A percentile compares a stretch with the other conserved stretches of the same genome.
These are phyloP conservation scores for Amphibolis antarctica DNA, from an alignment of 106 monocot species.

Conservation along the genomic window DNA sequence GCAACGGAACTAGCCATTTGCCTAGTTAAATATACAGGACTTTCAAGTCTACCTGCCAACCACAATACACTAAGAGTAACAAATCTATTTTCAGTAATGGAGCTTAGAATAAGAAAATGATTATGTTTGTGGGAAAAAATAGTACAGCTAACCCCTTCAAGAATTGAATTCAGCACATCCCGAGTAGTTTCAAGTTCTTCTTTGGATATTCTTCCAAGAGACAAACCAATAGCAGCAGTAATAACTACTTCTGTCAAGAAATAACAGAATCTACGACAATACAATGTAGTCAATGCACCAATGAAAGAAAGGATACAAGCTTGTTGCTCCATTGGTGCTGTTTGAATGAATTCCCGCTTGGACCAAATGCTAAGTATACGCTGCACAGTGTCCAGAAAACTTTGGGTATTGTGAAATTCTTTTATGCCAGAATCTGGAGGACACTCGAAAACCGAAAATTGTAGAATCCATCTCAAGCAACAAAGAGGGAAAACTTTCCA, in stretches of 20 bases:
- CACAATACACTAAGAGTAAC: neutral
- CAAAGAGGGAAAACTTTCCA: slow-evolving; percentile 84
- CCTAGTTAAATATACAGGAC: slow-evolving; percentile 72
- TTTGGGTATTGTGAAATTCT: slow-evolving; percentile 28
- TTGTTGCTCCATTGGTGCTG: slow-evolving; percentile 79
- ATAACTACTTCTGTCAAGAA: slow-evolving; percentile 52
- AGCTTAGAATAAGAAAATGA: neutral
- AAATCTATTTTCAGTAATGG: neutral
- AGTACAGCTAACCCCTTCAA: slow-evolving; percentile 97
- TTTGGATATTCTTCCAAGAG: slow-evolving; percentile 67
- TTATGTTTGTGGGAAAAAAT: slow-evolving; percentile 5
- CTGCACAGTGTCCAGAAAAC: slow-evolving; percentile 38
- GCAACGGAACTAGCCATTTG: slow-evolving; percentile 91
- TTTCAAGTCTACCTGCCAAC: slow-evolving; percentile 83
- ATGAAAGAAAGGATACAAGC: slow-evolving; percentile 77
- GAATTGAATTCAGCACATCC: slow-evolving; percentile 65
- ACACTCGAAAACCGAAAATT: slow-evolving; percentile 65
- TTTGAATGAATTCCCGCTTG: slow-evolving; percentile 74
- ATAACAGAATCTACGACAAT: slow-evolving; percentile 3
- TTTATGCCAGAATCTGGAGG: slow-evolving; percentile 26
- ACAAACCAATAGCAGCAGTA: slow-evolving; percentile 82
- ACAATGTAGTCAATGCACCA: neutral
- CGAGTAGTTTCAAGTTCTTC: slow-evolving; percentile 70
- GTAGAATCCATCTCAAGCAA: slow-evolving; percentile 96
- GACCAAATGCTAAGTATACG: slow-evolving; percentile 56